phyloP scores from a whole-genome alignment of 1,284 basidiomycete genomes.

The Ceratobasidium sp. region DNA sequence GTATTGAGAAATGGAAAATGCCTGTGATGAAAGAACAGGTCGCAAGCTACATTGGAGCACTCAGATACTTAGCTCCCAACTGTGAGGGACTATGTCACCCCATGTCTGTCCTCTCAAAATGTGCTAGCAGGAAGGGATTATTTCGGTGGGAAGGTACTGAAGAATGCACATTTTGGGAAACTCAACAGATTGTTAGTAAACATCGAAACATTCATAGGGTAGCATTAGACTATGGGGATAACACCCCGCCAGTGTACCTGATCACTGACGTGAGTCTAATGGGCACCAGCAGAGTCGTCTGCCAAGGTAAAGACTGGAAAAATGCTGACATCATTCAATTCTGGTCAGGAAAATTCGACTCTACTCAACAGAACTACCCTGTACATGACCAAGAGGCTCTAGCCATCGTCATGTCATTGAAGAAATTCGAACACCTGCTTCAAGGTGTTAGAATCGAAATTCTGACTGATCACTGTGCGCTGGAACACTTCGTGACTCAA shows the following conservation, averaged over 20 bases:
- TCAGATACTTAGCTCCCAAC: constrained; percentile 38
- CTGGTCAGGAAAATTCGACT: constrained; percentile 40
- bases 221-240: no score
- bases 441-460: background rate
- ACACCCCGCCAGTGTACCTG: background rate
- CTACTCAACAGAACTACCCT: constrained; percentile 14
- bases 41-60: constrained; percentile 35
- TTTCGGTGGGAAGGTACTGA: no score
- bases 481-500: no score
- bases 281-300: constrained; percentile 3
- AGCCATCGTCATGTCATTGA: constrained; percentile 42
- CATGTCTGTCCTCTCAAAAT: constrained; percentile 14
- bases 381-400: constrained; percentile 3
- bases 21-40: constrained; percentile 39
- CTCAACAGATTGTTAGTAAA: no score
- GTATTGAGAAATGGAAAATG: constrained; percentile 41
- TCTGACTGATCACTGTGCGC: no score
- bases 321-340: background rate
- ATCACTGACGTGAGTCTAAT: constrained; percentile 29
- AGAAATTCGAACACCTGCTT: constrained; percentile 47
- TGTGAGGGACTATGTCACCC: constrained; percentile 43
- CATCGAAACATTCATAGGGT: no score
- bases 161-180: no score
- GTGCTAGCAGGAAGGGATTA: no score
- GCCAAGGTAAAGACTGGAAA: constrained; percentile 23